Conservation (phyloP, 2,329 filamentous ascomycete species). For the Colletotrichum echinochloae region DNA sequence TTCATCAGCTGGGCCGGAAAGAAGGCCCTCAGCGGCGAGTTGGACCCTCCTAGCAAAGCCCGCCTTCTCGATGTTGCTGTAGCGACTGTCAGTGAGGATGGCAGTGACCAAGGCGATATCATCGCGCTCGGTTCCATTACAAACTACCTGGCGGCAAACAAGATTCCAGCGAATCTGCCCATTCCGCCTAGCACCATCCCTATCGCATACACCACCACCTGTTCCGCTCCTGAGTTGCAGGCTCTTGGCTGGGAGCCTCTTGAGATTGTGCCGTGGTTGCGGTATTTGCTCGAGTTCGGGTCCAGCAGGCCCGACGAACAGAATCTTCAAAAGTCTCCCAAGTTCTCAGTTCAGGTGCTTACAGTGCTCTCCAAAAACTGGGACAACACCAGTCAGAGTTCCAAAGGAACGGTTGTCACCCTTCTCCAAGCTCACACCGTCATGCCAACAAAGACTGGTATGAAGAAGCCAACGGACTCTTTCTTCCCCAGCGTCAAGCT, state of each 20-base stretch:
- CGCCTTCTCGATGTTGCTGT: slow-evolving; percentile 83
- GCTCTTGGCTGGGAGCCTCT: slow-evolving; percentile 89
- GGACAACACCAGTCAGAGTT: slow-evolving; percentile 78
- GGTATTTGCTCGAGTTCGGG: slow-evolving; percentile 79
- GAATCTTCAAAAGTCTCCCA: slow-evolving; percentile 76
- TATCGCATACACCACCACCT: slow-evolving; percentile 80
- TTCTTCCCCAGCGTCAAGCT: slow-evolving; percentile 95
- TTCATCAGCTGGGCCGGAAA: slow-evolving; percentile 88
- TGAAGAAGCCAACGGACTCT: slow-evolving; percentile 85
- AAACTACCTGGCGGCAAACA: slow-evolving; percentile 80
- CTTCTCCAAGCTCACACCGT: slow-evolving; percentile 77
- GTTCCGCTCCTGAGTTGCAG: slow-evolving; percentile 76
- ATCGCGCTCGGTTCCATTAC: slow-evolving; percentile 82
- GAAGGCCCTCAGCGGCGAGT: slow-evolving; percentile 77
- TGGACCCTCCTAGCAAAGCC: slow-evolving; percentile 76
- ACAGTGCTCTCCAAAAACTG: slow-evolving; percentile 88
- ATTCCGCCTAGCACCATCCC: slow-evolving; percentile 86
- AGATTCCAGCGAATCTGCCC: slow-evolving; percentile 84
- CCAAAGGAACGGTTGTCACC: slow-evolving; percentile 73
- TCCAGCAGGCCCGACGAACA: slow-evolving; percentile 71
- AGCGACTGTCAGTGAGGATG: slow-evolving; percentile 72
- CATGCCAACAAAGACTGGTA: slow-evolving; percentile 91
- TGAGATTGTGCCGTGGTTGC: slow-evolving; percentile 86
- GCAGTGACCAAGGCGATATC: slow-evolving; percentile 73
- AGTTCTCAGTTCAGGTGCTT: slow-evolving; percentile 82